Evolutionary conservation across 345 rosid genomes (phyloP), one percentile per base, ranked within the genome.

Genomic region (Physaria fendleri): DNA sequence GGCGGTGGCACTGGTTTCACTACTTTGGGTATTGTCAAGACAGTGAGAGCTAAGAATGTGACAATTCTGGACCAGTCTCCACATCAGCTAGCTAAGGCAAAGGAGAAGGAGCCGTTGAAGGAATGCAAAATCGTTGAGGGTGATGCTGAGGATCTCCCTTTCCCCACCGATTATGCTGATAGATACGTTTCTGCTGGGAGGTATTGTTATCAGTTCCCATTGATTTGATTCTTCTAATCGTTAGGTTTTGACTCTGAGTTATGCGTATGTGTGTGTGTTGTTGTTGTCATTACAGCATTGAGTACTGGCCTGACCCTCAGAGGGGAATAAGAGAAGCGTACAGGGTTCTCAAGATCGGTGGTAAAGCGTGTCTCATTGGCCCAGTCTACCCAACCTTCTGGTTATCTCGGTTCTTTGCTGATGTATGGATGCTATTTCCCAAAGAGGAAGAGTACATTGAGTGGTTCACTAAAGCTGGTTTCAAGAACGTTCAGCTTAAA

Each of bases 1-100:
- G 99, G 99, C 24, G 99, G 99, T 13, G 99, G 99, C 5, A 93
- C 99, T 54, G 99, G 99, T 29, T 93, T 93, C 77, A 85, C 99
- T 34, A 93, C 97, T 58, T 53, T 93, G 71, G 99, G 97, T 2
- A 93, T 93, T 33, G 97, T 93, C 34, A 85, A 93, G 79, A 88
- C 84, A 14, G 97, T 93, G 38, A 96, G 85, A 38, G 96, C 99
- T 24, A 87, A 89, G 76, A 93, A 93, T 68, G 99, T 93, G 25
- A 87, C 96, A 1, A 89, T 93, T 55, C 87, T 93, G 5, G 99
- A 93, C 72, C 99, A 89, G 77, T 93, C 99, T 6, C 97, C 99
- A 0, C 99, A 93, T 71, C 99, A 93, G 84, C 92, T 93, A 13
- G 97, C 90, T 8, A 89, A 85, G 79, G 99, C 96, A 8, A 93